Evolutionary conservation across 139 green algal genomes (phyloP).

Genomic region (Chlamydomonas sphaeroides): DNA sequence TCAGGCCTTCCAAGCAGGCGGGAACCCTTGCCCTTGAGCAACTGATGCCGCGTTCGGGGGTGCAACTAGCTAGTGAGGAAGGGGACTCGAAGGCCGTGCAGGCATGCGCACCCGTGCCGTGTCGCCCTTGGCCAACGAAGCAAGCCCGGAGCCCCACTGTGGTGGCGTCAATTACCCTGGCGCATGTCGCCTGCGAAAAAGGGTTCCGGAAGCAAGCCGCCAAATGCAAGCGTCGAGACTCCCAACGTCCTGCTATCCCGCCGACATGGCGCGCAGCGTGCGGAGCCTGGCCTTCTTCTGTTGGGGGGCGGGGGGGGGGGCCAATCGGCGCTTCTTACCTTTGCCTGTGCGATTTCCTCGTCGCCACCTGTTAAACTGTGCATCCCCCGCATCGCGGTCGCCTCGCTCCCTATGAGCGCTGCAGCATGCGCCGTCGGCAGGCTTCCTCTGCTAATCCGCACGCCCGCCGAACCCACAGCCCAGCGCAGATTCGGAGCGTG

Average conservation of each 20-base stretch:
- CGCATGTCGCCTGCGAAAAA: not conserved
- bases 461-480: no score
- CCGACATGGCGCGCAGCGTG: no score
- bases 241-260: not conserved
- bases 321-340: no score
- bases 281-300: not conserved
- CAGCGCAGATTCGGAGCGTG: no score
- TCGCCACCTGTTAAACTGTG: constrained; percentile 24
- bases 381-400: constrained; percentile 23
- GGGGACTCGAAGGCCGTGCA: no score
- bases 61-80: no score
- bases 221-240: not conserved
- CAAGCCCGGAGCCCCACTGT: no score
- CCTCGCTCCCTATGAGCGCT: constrained; percentile 34
- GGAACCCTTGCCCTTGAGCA: constrained; percentile 19
- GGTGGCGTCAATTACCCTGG: constrained; percentile 2
- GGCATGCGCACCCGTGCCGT: no score
- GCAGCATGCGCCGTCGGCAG: constrained; percentile 45
- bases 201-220: not conserved
- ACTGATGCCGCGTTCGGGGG: constrained; percentile 10
- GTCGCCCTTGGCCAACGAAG: no score
- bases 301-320: no score
- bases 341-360: constrained; percentile 7
- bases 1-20: constrained; percentile 56
- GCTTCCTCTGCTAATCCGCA: no score